Conservation (phyloP, 805 yeast species). For the Metschnikowia lachancei region DNA sequence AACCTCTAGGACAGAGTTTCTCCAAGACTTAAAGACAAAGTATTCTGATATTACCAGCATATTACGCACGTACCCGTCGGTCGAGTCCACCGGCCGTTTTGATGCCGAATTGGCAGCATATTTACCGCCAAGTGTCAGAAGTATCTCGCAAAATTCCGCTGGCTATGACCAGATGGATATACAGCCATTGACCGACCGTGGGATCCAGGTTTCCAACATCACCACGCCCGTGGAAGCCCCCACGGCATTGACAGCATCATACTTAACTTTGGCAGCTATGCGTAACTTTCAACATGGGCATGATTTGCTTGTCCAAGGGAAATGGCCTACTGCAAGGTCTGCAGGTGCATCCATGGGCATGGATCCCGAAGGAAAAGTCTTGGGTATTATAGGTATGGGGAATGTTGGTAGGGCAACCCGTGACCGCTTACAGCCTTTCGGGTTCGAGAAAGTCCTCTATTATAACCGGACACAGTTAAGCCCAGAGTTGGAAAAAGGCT, state of each 20-base stretch:
- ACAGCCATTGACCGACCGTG: conserved; percentile 46
- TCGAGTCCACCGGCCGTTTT: conserved; percentile 56
- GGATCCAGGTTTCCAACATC: conserved; percentile 65
- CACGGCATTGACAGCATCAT: conserved; percentile 71
- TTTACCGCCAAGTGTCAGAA: conserved; percentile 52
- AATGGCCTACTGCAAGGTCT: conserved; percentile 52
- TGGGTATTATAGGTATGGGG: conserved; percentile 86
- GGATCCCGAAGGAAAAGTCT: conserved; percentile 71
- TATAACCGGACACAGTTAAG: conserved; percentile 63
- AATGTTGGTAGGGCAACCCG: conserved; percentile 85
- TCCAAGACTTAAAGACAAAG: conserved; percentile 43
- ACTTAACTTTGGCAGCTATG: conserved; percentile 57
- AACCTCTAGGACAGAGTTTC: conserved; percentile 36
- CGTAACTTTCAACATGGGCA: conserved; percentile 67
- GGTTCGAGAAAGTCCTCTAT: conserved; percentile 67
- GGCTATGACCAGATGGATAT: conserved; percentile 74
- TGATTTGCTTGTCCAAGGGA: conserved; percentile 49
- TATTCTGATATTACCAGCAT: conserved; percentile 43
- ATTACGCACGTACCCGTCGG: conserved; percentile 54
- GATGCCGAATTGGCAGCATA: conserved; percentile 57
- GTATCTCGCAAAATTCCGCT: conserved; percentile 66
- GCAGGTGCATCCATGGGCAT: conserved; percentile 62
- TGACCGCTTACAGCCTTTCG: conserved; percentile 71
- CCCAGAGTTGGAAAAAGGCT: conserved; percentile 62
- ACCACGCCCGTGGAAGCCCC: conserved; percentile 67